Evolutionary conservation across 1,284 basidiomycete genomes (phyloP).

Genomic region (Fomitopsis betulina): DNA sequence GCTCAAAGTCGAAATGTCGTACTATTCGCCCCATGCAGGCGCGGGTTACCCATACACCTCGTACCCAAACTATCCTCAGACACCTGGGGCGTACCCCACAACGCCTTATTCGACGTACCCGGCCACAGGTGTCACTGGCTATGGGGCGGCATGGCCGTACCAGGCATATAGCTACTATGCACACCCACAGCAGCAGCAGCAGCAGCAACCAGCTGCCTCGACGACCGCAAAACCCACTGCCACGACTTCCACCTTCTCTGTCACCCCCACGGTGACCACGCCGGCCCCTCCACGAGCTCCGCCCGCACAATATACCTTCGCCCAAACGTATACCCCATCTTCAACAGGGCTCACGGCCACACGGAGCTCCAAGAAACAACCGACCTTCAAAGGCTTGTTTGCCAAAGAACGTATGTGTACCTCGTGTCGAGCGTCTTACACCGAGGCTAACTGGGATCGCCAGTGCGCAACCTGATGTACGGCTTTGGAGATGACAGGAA

Average conservation of each 20-base stretch:
- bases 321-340: conserved; percentile 45
- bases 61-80: conserved; percentile 21
- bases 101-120: conserved; percentile 28
- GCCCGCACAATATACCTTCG: conserved; percentile 36
- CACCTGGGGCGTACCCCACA: conserved; percentile 25
- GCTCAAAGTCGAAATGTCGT: conserved; percentile 18
- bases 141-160: conserved; percentile 29
- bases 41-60: conserved; percentile 23
- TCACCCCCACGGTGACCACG: conserved; percentile 15
- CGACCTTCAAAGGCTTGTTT: conserved; percentile 67
- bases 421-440: background rate
- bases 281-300: conserved; percentile 12
- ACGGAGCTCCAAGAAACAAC: conserved; percentile 49
- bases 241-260: conserved; percentile 7
- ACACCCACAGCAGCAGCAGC: conserved; percentile 18
- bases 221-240: conserved; percentile 8
- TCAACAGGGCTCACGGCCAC: conserved; percentile 34
- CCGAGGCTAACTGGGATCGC: conserved; percentile 6
- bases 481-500: conserved; percentile 93
- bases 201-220: conserved; percentile 1
- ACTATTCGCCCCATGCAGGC: conserved; percentile 24
- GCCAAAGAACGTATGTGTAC: conserved; percentile 67
- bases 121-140: conserved; percentile 26
- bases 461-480: conserved; percentile 89
- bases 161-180: conserved; percentile 26